A percentile compares a stretch with the other conserved stretches of the same genome.
phyloP scores from a whole-genome alignment of 306 rosid species.

The Bauhinia variegata region DNA sequence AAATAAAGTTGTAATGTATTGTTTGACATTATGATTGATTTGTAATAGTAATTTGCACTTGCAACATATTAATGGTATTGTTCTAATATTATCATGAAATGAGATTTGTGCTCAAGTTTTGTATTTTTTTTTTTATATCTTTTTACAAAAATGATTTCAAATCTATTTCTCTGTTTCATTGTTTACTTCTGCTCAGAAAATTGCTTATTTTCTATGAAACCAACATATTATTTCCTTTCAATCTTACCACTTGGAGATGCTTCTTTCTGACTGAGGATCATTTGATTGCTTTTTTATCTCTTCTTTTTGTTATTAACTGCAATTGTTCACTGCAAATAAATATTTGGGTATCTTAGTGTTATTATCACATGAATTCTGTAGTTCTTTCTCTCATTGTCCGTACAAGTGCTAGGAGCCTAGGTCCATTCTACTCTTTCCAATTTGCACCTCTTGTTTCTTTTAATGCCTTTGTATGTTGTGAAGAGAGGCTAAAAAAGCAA shows the following conservation, averaged over 20 bases:
- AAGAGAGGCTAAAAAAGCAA: no score
- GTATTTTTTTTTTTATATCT: conserved; percentile 1
- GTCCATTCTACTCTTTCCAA: neutral
- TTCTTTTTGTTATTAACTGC: neutral
- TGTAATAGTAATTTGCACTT: neutral
- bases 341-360: neutral
- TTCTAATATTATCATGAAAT: neutral
- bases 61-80: neutral
- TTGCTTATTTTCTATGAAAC: neutral
- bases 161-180: neutral
- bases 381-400: conserved; percentile 1
- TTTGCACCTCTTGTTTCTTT: neutral
- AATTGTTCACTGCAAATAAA: neutral
- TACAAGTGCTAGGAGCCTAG: neutral
- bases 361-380: conserved; percentile 7
- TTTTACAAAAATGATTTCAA: conserved; percentile 6
- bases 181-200: neutral
- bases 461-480: no score
- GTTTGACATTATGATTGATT: conserved; percentile 2
- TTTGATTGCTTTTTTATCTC: conserved; percentile 3
- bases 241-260: conserved; percentile 11
- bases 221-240: conserved; percentile 9
- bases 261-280: conserved; percentile 8
- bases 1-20: neutral
- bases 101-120: conserved; percentile 18